Evolutionary conservation across 2,329 filamentous ascomycete genomes (phyloP), one percentile per base, ranked within the genome.

Genomic region (Fusarium brachygibbosum): DNA sequence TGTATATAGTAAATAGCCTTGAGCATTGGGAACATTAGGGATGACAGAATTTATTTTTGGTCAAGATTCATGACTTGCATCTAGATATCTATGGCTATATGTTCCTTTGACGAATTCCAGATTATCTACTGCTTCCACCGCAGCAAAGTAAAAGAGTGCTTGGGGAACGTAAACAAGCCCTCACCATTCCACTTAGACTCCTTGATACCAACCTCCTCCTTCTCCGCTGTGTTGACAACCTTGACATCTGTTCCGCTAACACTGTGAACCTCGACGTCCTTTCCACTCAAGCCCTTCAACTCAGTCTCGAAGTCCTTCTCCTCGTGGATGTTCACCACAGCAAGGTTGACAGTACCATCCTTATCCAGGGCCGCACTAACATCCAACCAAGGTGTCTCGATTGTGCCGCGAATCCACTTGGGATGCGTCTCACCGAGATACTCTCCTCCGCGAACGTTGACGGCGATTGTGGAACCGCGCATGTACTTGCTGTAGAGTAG

Each of bases 261-360:
- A 0, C 84, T 88, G 74, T 87, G 90, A 5, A 92, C 88, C 29
- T 86, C 74, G 1, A 92, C 86, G 2, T 84, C 79, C 3, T 79
- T 80, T 1, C 81, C 82, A 6, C 72, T 73, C 0, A 68, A 76
- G 1, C 91, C 91, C 40, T 85, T 82, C n/a, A 93, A 70, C 42
- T 86, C 82, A 0, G 87, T 87, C 64, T 86, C 83, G 55, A 90
- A 89, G 58, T 84, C 86, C 66, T 85, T 82, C 11, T 84, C 83
- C 66, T 91, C 88, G 63, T 85, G 83, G 31, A 93, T 85, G 76
- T 96, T 96, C 17, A 93, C 91, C 1, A 94, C 91, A 5, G 87
- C 91, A 67, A 95, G 71, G 67, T 84, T 91, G 2, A 91, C 82
- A 53, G 82, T 85, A 0, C 91, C 91, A 28, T 83, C 88, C 35